Evolutionary conservation across 768 basidiomycete genomes (phyloP).

Genomic region (Kwoniella newhampshirensis): DNA sequence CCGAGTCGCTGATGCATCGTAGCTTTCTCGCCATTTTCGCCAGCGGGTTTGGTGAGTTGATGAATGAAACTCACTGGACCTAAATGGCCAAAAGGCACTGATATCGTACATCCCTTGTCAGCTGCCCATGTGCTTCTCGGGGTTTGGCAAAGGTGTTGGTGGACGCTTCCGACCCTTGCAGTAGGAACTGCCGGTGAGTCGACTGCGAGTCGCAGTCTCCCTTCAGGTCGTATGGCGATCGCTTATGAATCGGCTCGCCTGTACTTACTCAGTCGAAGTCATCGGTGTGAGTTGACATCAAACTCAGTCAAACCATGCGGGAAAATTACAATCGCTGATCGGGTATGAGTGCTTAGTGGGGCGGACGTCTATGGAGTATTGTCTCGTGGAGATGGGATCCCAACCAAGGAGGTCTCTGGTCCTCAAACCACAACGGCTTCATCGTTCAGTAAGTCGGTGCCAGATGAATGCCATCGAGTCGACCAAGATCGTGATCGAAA

Average conservation of each 20-base stretch:
- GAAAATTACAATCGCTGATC: neutral
- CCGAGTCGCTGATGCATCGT: neutral
- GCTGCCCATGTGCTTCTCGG: slow-evolving; percentile 21
- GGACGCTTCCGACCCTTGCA: slow-evolving; percentile 27
- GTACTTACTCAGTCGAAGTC: slow-evolving; percentile 15
- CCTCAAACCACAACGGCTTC: slow-evolving; percentile 48
- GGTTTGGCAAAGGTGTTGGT: slow-evolving; percentile 18
- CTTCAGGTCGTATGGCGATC: no score
- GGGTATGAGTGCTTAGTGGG: slow-evolving; percentile 19
- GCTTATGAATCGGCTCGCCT: no score
- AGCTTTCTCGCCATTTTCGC: slow-evolving; percentile 24
- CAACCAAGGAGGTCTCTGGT: slow-evolving; percentile 28
- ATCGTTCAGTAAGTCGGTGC: slow-evolving; percentile 56
- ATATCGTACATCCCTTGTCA: slow-evolving; percentile 1
- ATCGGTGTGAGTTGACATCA: slow-evolving; percentile 17
- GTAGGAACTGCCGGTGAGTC: slow-evolving; percentile 20
- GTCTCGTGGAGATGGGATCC: slow-evolving; percentile 11
- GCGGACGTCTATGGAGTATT: slow-evolving; percentile 20
- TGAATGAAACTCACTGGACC: neutral
- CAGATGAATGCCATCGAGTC: neutral
- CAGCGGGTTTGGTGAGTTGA: slow-evolving; percentile 9
- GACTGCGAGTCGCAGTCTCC: no score
- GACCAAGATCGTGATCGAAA: neutral
- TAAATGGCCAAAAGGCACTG: no score
- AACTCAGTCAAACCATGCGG: neutral